phyloP scores from a whole-genome alignment of 2,329 filamentous ascomycete genomes.

The Fusarium sp. region DNA sequence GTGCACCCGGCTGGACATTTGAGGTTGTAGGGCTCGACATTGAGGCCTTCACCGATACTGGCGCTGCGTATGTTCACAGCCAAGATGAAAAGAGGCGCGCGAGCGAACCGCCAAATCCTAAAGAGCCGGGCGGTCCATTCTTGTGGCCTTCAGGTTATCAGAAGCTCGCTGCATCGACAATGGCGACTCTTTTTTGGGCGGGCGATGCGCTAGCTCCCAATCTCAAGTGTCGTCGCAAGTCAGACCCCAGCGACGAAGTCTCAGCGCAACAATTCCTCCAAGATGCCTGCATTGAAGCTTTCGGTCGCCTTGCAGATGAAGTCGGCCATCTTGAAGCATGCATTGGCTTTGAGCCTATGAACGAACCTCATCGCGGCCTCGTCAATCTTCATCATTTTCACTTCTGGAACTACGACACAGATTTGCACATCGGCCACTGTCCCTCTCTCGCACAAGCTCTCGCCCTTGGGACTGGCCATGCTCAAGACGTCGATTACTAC shows the following conservation, averaged over 20 bases:
- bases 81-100: conserved; percentile 51
- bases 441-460: conserved; percentile 55
- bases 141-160: conserved; percentile 55
- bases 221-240: conserved; percentile 39
- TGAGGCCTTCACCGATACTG: conserved; percentile 51
- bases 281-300: conserved; percentile 52
- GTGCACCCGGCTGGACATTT: conserved; percentile 58
- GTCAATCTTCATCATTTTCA: conserved; percentile 56
- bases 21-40: conserved; percentile 56
- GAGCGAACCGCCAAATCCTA: conserved; percentile 43
- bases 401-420: conserved; percentile 58
- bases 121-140: conserved; percentile 53
- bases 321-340: conserved; percentile 51
- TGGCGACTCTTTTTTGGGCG: conserved; percentile 49
- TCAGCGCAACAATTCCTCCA: conserved; percentile 51
- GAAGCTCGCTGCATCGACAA: conserved; percentile 53
- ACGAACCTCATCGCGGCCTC: conserved; percentile 58
- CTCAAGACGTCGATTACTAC: conserved; percentile 54
- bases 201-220: conserved; percentile 49
- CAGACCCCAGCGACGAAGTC: conserved; percentile 36
- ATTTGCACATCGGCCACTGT: conserved; percentile 57
- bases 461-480: conserved; percentile 56
- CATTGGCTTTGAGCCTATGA: conserved; percentile 58
- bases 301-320: conserved; percentile 52
- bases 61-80: conserved; percentile 53